A percentile compares a stretch with the other conserved stretches of the same genome.
phyloP scores from a whole-genome alignment of 495 filamentous ascomycete genomes.

The Saxophila tyrrhenica region DNA sequence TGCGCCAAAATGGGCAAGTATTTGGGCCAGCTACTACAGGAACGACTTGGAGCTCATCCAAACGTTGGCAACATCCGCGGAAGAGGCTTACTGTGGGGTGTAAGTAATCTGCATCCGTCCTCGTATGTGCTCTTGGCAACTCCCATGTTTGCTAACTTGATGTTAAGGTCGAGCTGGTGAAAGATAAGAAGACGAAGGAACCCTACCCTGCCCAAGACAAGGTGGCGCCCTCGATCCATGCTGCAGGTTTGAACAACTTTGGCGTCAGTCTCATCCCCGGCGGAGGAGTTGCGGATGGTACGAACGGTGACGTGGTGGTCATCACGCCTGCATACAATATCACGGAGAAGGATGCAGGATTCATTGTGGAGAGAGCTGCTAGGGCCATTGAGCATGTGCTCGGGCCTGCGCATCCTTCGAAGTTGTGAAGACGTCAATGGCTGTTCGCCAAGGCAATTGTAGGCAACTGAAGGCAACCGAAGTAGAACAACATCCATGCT shows the following conservation, averaged over 20 bases:
- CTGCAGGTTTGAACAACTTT: slow-evolving; percentile 31
- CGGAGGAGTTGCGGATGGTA: slow-evolving; percentile 54
- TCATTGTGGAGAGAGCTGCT: slow-evolving; percentile 22
- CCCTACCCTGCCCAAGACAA: slow-evolving; percentile 32
- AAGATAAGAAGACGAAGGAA: slow-evolving; percentile 43
- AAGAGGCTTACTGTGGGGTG: slow-evolving; percentile 52
- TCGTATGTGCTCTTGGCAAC: too few species aligned
- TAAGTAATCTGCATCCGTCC: not conserved
- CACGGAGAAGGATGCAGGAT: slow-evolving; percentile 21
- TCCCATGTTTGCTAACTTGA: not conserved
- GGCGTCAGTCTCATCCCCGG: slow-evolving; percentile 60
- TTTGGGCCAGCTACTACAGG: slow-evolving; percentile 33
- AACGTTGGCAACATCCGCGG: slow-evolving; percentile 57
- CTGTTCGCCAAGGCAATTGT: too few species aligned
- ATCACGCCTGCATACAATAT: slow-evolving; percentile 66
- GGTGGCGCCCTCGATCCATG: slow-evolving; percentile 25
- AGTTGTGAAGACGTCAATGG: too few species aligned
- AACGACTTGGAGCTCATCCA: slow-evolving; percentile 36
- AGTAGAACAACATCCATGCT: too few species aligned
- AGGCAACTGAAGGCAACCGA: too few species aligned
- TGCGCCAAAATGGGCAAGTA: slow-evolving; percentile 36
- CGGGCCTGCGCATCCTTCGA: not conserved
- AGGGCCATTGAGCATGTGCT: slow-evolving; percentile 17
- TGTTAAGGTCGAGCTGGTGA: slow-evolving; percentile 42
- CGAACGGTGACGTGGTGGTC: slow-evolving; percentile 61